Evolutionary conservation across 805 yeast species (phyloP).

Genomic region (Pichia sporocuriosa): DNA sequence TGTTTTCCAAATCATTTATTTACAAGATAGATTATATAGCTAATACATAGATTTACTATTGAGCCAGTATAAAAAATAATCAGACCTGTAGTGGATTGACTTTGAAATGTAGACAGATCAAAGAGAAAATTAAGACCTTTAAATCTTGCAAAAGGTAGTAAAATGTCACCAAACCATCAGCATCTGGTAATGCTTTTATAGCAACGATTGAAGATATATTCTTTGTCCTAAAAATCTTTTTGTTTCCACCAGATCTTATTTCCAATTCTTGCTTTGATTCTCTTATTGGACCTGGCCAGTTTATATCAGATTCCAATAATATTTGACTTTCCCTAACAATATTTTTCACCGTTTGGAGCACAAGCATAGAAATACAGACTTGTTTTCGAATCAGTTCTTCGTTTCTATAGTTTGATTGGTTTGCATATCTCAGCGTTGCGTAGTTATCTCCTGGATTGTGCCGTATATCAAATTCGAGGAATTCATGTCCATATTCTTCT

Average conservation of each 20-base stretch:
- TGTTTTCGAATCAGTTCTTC: conserved; percentile 36
- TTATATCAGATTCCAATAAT: conserved; percentile 31
- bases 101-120: conserved; percentile 21
- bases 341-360: conserved; percentile 30
- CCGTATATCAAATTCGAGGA: conserved; percentile 27
- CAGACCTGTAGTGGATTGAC: conserved; percentile 4
- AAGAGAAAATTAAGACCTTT: conserved; percentile 36
- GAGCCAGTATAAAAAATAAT: too few relatives aligned
- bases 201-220: conserved; percentile 20
- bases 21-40: too few relatives aligned
- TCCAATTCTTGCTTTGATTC: conserved; percentile 39
- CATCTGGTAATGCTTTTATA: conserved; percentile 23
- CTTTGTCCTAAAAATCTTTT: conserved; percentile 31
- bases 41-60: too few relatives aligned
- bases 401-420: conserved; percentile 39
- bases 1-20: too few relatives aligned
- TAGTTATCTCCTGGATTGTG: conserved; percentile 8
- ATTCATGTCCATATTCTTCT: conserved; percentile 37
- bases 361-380: conserved; percentile 29
- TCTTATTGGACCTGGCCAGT: conserved; percentile 35
- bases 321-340: conserved; percentile 36
- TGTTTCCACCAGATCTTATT: conserved; percentile 31
- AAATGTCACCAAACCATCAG: conserved; percentile 38
- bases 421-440: conserved; percentile 32
- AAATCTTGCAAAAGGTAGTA: conserved; percentile 38